These are phyloP conservation scores for Hemisphaericaspora lyxosophila DNA, from an alignment of 1,139 yeast species.

Conservation along the genomic window DNA sequence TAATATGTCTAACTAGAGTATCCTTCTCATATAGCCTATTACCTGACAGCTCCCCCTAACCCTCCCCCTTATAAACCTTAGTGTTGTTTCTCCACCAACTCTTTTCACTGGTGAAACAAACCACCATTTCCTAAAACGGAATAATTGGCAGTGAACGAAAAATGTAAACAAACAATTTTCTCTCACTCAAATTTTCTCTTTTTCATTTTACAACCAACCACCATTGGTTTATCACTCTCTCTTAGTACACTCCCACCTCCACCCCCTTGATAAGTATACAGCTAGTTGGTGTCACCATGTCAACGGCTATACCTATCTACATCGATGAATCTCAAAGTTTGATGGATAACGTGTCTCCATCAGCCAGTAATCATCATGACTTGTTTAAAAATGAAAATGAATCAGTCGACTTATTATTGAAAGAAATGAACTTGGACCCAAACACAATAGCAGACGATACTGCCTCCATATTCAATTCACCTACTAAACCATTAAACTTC, in stretches of 20 bases:
- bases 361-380: constrained; percentile 14
- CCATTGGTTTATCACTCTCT: background rate
- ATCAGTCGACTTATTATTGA: constrained; percentile 28
- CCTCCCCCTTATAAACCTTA: too few relatives aligned
- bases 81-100: too few relatives aligned
- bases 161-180: constrained; percentile 1
- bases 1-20: too few relatives aligned
- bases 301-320: background rate
- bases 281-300: background rate
- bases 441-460: constrained; percentile 8
- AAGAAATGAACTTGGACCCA: constrained; percentile 24
- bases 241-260: background rate
- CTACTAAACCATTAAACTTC: constrained; percentile 38
- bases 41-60: too few relatives aligned
- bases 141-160: background rate
- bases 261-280: too few relatives aligned
- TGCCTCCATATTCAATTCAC: constrained; percentile 22
- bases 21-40: too few relatives aligned
- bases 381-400: constrained; percentile 30
- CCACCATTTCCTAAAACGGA: constrained; percentile 5
- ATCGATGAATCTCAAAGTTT: constrained; percentile 13
- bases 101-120: too few relatives aligned
- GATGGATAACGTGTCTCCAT: constrained; percentile 10
- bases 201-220: background rate
- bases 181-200: background rate